These are phyloP conservation scores for Lentinula lateritia DNA, from an alignment of 768 basidiomycete genomes.

Conservation along the genomic window DNA sequence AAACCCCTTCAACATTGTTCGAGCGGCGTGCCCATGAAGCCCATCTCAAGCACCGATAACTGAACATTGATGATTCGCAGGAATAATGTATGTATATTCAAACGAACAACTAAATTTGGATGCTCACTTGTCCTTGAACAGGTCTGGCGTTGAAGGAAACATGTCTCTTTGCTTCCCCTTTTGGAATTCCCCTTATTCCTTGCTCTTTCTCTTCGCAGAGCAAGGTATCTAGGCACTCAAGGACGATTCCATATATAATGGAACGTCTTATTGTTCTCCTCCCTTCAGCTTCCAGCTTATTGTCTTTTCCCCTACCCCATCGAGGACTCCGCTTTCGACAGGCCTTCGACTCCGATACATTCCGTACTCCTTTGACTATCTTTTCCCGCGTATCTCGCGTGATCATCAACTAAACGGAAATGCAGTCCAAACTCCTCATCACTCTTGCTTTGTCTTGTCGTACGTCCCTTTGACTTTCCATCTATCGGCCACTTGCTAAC, in stretches of 20 bases:
- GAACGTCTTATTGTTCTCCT: not conserved
- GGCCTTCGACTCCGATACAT: not conserved
- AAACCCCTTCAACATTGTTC: not conserved
- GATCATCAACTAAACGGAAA: not conserved
- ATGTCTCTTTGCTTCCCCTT: not conserved
- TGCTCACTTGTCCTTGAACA: not conserved
- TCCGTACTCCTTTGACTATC: not conserved
- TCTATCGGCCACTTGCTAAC: not conserved
- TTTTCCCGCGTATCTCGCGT: not conserved
- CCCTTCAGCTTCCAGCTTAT: not conserved
- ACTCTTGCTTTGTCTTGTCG: not conserved
- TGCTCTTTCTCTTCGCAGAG: not conserved
- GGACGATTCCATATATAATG: not conserved
- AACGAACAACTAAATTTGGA: not conserved
- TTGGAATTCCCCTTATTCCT: constrained; percentile 4
- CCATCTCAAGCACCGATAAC: not conserved
- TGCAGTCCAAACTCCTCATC: constrained; percentile 1
- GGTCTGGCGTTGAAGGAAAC: too few species aligned
- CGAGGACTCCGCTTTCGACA: not conserved
- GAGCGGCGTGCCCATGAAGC: not conserved
- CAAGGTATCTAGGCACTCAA: not conserved
- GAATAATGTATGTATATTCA: not conserved
- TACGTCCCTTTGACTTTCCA: not conserved
- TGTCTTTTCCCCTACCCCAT: not conserved
- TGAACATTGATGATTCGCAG: not conserved